Conservation (phyloP, 2,329 filamentous ascomycete species). For the Calonectria multiphialidica region DNA sequence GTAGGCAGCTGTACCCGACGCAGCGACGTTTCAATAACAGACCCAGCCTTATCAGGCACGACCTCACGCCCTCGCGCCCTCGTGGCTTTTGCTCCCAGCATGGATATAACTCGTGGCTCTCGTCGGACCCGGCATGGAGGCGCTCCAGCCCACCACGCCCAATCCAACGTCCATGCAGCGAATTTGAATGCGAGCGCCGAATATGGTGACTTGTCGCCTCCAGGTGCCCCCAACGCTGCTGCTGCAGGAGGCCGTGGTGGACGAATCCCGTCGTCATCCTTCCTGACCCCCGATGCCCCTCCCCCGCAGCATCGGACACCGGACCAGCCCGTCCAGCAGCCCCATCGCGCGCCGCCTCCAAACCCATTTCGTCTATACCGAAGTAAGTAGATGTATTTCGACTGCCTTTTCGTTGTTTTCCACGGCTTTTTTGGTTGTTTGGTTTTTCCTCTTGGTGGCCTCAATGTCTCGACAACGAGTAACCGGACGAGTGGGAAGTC, state of each 20-base stretch:
- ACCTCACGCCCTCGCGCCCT: slow-evolving; percentile 7
- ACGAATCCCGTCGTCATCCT: slow-evolving; percentile 31
- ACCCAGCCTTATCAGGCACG: not conserved
- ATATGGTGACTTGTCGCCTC: slow-evolving; percentile 7
- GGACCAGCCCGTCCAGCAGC: slow-evolving; percentile 41
- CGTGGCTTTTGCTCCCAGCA: slow-evolving; percentile 8
- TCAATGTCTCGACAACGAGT: not conserved
- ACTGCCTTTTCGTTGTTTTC: not conserved
- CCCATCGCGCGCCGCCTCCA: slow-evolving; percentile 44
- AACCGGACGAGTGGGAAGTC: not conserved
- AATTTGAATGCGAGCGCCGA: slow-evolving; percentile 12
- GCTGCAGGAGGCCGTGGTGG: slow-evolving; percentile 30
- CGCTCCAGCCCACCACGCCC: slow-evolving; percentile 32
- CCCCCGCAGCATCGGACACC: slow-evolving; percentile 41
- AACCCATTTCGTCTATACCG: slow-evolving; percentile 54
- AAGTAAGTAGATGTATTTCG: slow-evolving; percentile 44
- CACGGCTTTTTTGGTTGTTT: not conserved
- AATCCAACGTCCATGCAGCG: slow-evolving; percentile 15
- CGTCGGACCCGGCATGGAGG: slow-evolving; percentile 47
- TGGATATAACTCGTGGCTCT: slow-evolving; percentile 48
- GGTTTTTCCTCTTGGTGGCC: not conserved
- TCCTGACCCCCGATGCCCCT: slow-evolving; percentile 41
- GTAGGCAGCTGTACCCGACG: not conserved
- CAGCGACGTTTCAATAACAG: slow-evolving; percentile 2
- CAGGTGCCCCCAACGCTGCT: slow-evolving; percentile 27